Conservation (phyloP, 192 early-diverging fungal genomes). For the Podila epigama region DNA sequence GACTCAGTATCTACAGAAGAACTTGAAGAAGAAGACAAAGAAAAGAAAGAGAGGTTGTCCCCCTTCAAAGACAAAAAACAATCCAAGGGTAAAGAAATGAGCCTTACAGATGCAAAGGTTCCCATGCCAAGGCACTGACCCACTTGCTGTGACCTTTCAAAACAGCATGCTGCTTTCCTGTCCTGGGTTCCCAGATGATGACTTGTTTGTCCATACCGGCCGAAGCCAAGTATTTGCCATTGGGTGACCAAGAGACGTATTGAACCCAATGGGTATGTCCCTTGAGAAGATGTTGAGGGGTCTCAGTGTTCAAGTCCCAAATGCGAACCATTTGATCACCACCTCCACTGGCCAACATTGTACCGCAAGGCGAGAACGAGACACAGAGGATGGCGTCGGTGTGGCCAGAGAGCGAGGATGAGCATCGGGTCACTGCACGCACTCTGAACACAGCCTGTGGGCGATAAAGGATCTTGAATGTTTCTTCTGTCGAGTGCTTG, state of each 20-base stretch:
- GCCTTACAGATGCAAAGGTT: slow-evolving; percentile 85
- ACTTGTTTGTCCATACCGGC: slow-evolving; percentile 95
- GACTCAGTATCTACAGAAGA: not conserved
- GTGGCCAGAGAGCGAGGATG: slow-evolving; percentile 85
- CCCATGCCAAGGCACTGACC: slow-evolving; percentile 93
- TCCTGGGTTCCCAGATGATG: slow-evolving; percentile 86
- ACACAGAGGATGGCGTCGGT: slow-evolving; percentile 93
- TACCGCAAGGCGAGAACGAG: slow-evolving; percentile 90
- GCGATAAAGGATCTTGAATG: slow-evolving; percentile 89
- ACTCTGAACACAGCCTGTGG: slow-evolving; percentile 97
- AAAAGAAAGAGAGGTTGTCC: too few relatives aligned
- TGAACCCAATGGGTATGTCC: slow-evolving; percentile 96
- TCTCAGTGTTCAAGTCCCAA: slow-evolving; percentile 98
- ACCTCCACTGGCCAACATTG: slow-evolving; percentile 92
- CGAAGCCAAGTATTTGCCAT: slow-evolving; percentile 84
- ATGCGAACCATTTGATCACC: slow-evolving; percentile 94
- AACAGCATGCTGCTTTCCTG: slow-evolving; percentile 72
- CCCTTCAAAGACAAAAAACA: too few relatives aligned
- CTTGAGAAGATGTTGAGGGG: slow-evolving; percentile 70
- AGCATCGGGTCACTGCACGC: slow-evolving; percentile 91
- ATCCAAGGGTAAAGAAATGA: too few relatives aligned
- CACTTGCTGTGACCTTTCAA: slow-evolving; percentile 88
- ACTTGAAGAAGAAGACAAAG: too few relatives aligned
- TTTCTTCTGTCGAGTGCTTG: slow-evolving; percentile 86
- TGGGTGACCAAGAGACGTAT: slow-evolving; percentile 91